Percentiles rank a stretch among this genome's conserved stretches.
phyloP scores from a whole-genome alignment of 2,329 filamentous ascomycete species.

The Penicillium occitanis region DNA sequence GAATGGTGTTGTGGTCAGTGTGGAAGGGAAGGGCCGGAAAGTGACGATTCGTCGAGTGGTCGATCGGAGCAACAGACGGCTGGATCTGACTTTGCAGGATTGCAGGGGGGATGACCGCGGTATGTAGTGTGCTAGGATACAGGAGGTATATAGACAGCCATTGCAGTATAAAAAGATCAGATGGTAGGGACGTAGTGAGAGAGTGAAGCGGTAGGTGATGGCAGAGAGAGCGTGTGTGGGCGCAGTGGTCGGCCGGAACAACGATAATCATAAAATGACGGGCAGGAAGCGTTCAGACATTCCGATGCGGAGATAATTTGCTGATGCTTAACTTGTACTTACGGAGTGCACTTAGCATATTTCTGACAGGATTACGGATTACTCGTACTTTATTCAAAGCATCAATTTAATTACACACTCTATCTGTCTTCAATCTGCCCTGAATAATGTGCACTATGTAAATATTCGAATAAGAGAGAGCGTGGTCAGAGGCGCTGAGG shows the following conservation, averaged over 20 bases:
- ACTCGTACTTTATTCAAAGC: not conserved
- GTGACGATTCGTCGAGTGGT: slow-evolving; percentile 19
- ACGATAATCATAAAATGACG: slow-evolving; percentile 16
- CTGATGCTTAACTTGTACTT: not conserved
- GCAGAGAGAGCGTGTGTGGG: slow-evolving; percentile 1
- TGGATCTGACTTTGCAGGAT: not conserved
- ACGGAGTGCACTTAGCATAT: not conserved
- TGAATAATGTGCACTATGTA: not conserved
- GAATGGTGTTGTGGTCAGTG: slow-evolving; percentile 6
- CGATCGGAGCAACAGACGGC: slow-evolving; percentile 18
- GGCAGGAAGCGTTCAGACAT: not conserved
- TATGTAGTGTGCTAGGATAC: not conserved
- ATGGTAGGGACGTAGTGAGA: not conserved
- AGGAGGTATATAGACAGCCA: slow-evolving; percentile 11
- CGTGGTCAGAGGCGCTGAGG: not conserved
- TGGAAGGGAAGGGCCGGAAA: slow-evolving; percentile 13
- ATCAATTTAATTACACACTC: not conserved
- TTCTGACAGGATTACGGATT: not conserved
- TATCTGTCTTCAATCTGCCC: not conserved
- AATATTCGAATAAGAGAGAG: not conserved
- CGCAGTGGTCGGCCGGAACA: slow-evolving; percentile 21
- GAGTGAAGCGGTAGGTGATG: not conserved
- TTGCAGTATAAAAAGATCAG: slow-evolving; percentile 2
- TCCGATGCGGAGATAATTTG: slow-evolving; percentile 8
- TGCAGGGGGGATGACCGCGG: not conserved